Evolutionary conservation across 1,284 basidiomycete species (phyloP).

Genomic region (Exobasidium cylindrosporum): DNA sequence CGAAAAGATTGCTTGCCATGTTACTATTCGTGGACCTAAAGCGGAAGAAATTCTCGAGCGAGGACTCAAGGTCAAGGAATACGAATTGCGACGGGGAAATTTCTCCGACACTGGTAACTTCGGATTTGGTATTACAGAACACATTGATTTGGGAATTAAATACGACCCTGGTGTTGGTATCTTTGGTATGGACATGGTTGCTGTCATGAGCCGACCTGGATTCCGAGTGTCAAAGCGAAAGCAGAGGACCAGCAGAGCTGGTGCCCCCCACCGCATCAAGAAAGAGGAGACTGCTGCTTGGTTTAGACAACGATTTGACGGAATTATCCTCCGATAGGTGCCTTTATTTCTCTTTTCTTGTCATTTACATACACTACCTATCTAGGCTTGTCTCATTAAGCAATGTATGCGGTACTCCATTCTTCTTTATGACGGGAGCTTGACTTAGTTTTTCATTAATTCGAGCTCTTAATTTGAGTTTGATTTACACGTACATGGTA

Average conservation of each 20-base stretch:
- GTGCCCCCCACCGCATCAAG: constrained; percentile 70
- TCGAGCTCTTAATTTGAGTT: too few relatives aligned
- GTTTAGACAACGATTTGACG: constrained; percentile 83
- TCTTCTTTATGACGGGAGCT: too few relatives aligned
- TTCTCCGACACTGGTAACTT: constrained; percentile 98
- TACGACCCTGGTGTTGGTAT: constrained; percentile 55
- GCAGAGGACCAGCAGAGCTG: constrained; percentile 81
- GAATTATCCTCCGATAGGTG: constrained; percentile 33
- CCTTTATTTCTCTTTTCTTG: not conserved
- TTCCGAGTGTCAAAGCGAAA: constrained; percentile 87
- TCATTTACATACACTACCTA: not conserved
- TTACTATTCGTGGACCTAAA: constrained; percentile 98
- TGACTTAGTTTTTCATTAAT: too few relatives aligned
- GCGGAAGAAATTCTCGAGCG: constrained; percentile 98
- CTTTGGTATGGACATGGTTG: constrained; percentile 55
- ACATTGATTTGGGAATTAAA: constrained; percentile 97
- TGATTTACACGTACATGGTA: too few relatives aligned
- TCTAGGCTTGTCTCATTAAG: not conserved
- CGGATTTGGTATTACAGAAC: constrained; percentile 61
- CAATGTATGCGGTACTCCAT: too few relatives aligned
- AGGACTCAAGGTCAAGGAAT: constrained; percentile 99
- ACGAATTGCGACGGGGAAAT: constrained; percentile 85
- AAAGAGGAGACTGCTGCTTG: constrained; percentile 73
- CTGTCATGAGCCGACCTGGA: constrained; percentile 92
- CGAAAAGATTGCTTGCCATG: constrained; percentile 99